These are phyloP conservation scores for Kondoa subrosea DNA, from an alignment of 768 basidiomycete genomes.

Conservation along the genomic window DNA sequence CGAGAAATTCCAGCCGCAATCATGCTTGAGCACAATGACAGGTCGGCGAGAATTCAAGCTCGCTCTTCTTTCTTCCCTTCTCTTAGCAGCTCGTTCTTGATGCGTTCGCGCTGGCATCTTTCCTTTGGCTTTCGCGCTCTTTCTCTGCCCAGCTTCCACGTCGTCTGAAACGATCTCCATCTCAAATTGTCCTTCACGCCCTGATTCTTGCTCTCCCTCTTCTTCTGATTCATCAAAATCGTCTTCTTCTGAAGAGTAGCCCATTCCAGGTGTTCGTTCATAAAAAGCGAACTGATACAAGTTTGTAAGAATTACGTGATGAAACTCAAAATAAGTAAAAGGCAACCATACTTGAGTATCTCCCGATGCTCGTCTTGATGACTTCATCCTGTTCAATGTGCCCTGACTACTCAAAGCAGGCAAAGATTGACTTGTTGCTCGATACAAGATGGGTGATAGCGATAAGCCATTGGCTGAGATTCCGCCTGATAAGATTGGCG, in stretches of 20 bases:
- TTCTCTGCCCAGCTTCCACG: too few relatives aligned
- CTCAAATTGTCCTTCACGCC: too few relatives aligned
- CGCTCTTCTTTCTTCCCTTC: background rate
- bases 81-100: background rate
- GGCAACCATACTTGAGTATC: background rate
- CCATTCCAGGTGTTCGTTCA: background rate
- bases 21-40: constrained; percentile 1
- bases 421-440: background rate
- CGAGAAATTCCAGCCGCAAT: background rate
- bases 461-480: background rate
- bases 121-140: background rate
- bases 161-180: too few relatives aligned
- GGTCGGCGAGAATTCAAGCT: background rate
- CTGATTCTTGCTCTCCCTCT: too few relatives aligned
- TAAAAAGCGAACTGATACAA: background rate
- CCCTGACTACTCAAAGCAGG: background rate
- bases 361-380: background rate
- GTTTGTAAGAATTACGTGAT: background rate
- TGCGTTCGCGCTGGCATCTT: background rate
- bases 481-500: background rate
- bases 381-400: background rate
- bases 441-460: background rate
- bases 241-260: background rate
- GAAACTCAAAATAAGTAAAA: background rate
- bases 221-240: background rate